Evolutionary conservation across 768 basidiomycete genomes (phyloP), one percentile per base, ranked within the genome.

Genomic region (Pulveroboletus frians): DNA sequence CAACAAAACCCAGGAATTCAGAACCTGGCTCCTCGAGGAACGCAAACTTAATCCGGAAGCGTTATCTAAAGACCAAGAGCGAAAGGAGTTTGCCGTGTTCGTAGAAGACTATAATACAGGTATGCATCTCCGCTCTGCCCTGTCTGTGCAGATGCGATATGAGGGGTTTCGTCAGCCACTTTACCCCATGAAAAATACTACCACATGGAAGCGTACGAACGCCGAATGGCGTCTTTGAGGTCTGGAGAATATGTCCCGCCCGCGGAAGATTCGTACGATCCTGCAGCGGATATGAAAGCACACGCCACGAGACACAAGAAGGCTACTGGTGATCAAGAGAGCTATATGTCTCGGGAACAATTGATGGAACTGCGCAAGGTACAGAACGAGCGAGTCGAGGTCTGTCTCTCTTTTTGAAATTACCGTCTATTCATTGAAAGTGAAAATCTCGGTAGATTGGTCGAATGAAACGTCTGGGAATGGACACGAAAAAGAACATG

Each of bases 131-230:
- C 49, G 37, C 18, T 18, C 20, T 47, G 9, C 18, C 30, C 31
- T 10, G 23, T 27, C 30, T 43, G 17, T 42, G 32, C 20, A 31
- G 32, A 41, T 38, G 35, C 23, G 17, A n/a, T n/a, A 20, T 30
- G 11, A 59, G 27, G 2, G 14, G 17, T 14, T 17, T 46, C 43
- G 18, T 15, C 51, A 92, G 92, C 92, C 13, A 96, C 93, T 3
- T 75, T 96, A 3, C 90, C 93, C 9, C 88, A 95, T 60, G 92
- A 94, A 65, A 96, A 96, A 65, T 96, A 93, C 67, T 95, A 95
- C 67, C 80, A 93, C 61, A 91, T 94, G 79, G 83, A 81, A 47
- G 77, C 80, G 5, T 92, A 92, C 64, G 90, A 93, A 52, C 74
- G 74, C 18, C 84, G 90, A 40, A 95, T 95, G 93, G 67, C 79